Evolutionary conservation across 106 monocot genomes (phyloP).

Genomic region (Allium fistulosum): DNA sequence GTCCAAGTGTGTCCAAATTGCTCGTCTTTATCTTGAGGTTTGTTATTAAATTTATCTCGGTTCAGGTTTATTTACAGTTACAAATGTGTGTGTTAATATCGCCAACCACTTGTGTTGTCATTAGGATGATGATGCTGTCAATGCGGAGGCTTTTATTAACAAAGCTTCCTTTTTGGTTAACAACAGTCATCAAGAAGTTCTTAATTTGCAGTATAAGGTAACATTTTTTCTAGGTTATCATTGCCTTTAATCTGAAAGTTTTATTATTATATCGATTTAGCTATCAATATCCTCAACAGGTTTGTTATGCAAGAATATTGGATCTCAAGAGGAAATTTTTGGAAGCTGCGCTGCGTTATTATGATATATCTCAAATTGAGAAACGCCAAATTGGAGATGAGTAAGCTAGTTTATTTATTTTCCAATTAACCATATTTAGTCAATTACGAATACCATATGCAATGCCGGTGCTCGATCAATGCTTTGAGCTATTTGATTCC

Average conservation of each 20-base stretch:
- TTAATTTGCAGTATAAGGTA: slow-evolving; percentile 96
- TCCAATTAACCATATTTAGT: too few species aligned
- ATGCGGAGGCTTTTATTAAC: slow-evolving; percentile 95
- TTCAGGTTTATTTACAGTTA: too few species aligned
- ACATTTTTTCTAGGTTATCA: neutral
- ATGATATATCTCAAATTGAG: slow-evolving; percentile 98
- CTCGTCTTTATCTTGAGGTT: slow-evolving; percentile 98
- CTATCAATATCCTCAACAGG: slow-evolving; percentile 25
- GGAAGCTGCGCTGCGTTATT: slow-evolving; percentile 98
- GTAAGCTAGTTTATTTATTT: slow-evolving; percentile 38
- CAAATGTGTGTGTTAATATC: neutral
- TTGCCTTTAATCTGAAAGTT: neutral
- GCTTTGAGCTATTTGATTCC: too few species aligned
- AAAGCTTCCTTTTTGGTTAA: slow-evolving; percentile 98
- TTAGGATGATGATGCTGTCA: slow-evolving; percentile 95
- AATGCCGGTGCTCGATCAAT: too few species aligned
- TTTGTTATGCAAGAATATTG: slow-evolving; percentile 96
- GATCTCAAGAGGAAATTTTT: slow-evolving; percentile 95
- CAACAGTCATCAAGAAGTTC: slow-evolving; percentile 80
- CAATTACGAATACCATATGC: too few species aligned
- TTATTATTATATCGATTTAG: neutral
- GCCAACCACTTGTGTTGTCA: slow-evolving; percentile 3
- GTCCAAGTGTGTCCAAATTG: slow-evolving; percentile 97
- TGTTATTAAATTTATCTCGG: neutral
- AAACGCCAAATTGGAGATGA: slow-evolving; percentile 90